Percentiles rank a stretch among this genome's conserved stretches.
Evolutionary conservation across 805 yeast genomes (phyloP).

Genomic region (Candida silvatica): DNA sequence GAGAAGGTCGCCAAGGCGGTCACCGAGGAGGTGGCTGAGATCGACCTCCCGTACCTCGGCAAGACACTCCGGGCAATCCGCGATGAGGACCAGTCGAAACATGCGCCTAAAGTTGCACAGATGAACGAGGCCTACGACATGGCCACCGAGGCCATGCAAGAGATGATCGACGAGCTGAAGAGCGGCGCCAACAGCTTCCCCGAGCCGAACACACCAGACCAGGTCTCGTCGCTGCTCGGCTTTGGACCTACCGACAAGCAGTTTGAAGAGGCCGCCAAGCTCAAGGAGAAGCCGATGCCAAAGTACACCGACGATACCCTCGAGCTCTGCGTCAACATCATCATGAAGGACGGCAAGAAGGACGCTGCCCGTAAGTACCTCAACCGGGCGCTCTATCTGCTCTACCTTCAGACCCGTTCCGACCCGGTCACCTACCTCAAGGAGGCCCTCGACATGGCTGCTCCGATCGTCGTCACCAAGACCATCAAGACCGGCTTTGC

Average conservation of each 20-base stretch:
- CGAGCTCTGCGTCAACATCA: slow-evolving; percentile 70
- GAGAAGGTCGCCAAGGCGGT: slow-evolving; percentile 12
- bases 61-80: slow-evolving; percentile 3
- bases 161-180: slow-evolving; percentile 20
- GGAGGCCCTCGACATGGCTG: slow-evolving; percentile 68
- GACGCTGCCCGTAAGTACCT: slow-evolving; percentile 67
- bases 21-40: slow-evolving; percentile 11
- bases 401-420: slow-evolving; percentile 58
- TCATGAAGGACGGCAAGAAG: slow-evolving; percentile 91
- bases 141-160: slow-evolving; percentile 19
- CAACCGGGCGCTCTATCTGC: slow-evolving; percentile 71
- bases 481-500: slow-evolving; percentile 81
- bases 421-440: slow-evolving; percentile 78
- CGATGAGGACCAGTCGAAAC: slow-evolving; percentile 16
- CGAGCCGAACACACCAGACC: slow-evolving; percentile 9
- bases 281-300: slow-evolving; percentile 51
- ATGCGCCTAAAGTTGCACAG: slow-evolving; percentile 13
- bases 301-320: slow-evolving; percentile 58
- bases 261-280: slow-evolving; percentile 40
- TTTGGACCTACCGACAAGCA: slow-evolving; percentile 64
- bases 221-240: slow-evolving; percentile 16
- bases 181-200: slow-evolving; percentile 15
- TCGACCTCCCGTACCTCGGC: slow-evolving; percentile 8
- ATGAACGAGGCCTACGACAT: slow-evolving; percentile 23
- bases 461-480: slow-evolving; percentile 75